Conservation (phyloP, 2,329 filamentous ascomycete genomes). For the Hymenoscyphus salicellus region DNA sequence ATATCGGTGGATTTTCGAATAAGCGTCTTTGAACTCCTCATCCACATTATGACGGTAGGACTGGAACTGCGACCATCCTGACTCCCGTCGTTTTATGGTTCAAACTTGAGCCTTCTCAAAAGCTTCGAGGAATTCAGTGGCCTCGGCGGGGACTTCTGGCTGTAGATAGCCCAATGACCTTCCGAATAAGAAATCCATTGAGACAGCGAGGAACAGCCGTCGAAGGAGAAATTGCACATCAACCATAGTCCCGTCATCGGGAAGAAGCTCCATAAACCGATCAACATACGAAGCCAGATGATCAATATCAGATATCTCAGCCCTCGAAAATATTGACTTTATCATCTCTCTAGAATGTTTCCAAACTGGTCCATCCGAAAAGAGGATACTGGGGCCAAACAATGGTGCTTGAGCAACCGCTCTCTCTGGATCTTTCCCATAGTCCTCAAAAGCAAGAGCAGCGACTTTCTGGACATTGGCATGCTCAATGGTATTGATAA, state of each 20-base stretch:
- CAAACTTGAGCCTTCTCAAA: neutral
- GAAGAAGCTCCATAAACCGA: constrained; percentile 1
- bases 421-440: neutral
- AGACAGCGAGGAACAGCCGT: constrained; percentile 6
- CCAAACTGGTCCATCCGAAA: constrained; percentile 4
- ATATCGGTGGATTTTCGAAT: constrained; percentile 42
- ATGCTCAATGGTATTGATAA: constrained; percentile 9
- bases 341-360: neutral
- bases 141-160: neutral
- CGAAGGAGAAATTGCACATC: neutral
- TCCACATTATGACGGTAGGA: neutral
- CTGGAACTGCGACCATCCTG: neutral
- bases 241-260: neutral
- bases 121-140: constrained; percentile 2
- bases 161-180: neutral
- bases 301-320: constrained; percentile 6
- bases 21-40: constrained; percentile 3
- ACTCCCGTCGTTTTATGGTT: neutral
- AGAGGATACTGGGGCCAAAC: constrained; percentile 3
- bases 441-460: neutral
- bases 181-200: constrained; percentile 9
- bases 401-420: neutral
- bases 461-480: neutral
- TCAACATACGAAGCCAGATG: constrained; percentile 1
- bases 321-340: neutral